Evolutionary conservation across 169 alveolate genomes (phyloP).

Genomic region (Amoebophrya sp.): DNA sequence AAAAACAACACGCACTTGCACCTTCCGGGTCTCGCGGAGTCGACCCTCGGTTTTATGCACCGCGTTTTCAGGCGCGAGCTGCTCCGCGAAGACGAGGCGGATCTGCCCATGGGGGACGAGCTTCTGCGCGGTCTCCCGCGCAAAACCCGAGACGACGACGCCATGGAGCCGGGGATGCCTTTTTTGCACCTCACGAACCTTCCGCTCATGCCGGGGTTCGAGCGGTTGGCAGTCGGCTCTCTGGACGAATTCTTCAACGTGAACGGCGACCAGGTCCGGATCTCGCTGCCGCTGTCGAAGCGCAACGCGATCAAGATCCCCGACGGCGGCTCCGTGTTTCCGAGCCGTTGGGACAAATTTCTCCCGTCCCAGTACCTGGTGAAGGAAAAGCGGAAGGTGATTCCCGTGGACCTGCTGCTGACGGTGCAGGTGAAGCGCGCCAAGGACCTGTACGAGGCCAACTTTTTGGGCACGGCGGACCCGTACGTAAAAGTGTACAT

Average conservation of each 20-base stretch:
- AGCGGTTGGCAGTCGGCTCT: neutral
- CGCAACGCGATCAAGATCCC: neutral
- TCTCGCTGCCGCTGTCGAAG: neutral
- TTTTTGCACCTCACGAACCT: neutral
- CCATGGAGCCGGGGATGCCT: neutral
- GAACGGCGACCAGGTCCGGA: neutral
- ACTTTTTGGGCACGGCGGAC: neutral
- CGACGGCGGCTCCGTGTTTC: neutral
- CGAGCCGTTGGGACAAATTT: neutral
- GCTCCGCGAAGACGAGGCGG: no score
- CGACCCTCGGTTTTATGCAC: no score
- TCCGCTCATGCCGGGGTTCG: neutral
- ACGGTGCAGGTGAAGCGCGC: neutral
- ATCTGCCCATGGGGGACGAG: no score
- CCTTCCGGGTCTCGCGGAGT: no score
- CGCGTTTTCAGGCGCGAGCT: no score
- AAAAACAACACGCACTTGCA: no score
- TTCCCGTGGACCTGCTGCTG: neutral
- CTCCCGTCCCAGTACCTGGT: neutral
- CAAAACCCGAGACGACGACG: neutral
- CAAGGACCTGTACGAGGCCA: neutral
- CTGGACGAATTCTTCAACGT: neutral
- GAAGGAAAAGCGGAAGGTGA: neutral
- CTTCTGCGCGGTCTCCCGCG: no score
- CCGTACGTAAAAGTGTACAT: neutral